Evolutionary conservation across 202 grass and related monocot genomes (phyloP).

Genomic region (Brachypodium distachyon): DNA sequence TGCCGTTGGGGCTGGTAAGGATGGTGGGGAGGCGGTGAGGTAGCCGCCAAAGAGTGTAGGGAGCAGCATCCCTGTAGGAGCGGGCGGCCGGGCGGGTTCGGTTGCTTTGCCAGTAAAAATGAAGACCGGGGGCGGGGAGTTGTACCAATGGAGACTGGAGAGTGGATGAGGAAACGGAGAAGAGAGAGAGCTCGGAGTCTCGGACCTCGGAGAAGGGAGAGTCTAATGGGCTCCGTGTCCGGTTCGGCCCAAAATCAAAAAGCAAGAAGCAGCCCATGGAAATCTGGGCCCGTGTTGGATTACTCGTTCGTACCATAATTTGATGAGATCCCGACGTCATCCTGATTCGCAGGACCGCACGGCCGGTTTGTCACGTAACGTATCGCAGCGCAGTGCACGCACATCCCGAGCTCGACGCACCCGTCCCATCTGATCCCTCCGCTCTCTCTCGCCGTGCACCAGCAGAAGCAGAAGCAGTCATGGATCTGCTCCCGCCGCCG

Average conservation of each 20-base stretch:
- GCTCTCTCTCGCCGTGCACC: background rate
- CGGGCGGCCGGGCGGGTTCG: background rate
- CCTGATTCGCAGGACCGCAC: too few species aligned
- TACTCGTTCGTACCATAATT: too few species aligned
- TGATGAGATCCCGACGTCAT: too few species aligned
- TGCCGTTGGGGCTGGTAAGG: slow-evolving; percentile 13
- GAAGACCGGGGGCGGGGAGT: background rate
- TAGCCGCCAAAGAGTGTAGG: slow-evolving; percentile 6
- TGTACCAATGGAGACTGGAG: background rate
- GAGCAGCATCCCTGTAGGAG: slow-evolving; percentile 19
- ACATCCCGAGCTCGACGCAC: background rate
- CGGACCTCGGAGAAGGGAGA: too few species aligned
- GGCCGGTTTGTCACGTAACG: slow-evolving; percentile 32
- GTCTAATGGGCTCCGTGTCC: too few species aligned
- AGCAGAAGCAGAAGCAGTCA: slow-evolving; percentile 16
- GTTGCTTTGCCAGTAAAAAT: background rate
- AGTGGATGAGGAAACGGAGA: background rate
- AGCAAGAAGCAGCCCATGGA: background rate
- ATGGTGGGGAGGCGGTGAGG: slow-evolving; percentile 20
- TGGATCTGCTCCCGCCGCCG: slow-evolving; percentile 86
- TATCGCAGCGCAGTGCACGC: slow-evolving; percentile 9
- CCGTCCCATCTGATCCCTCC: background rate
- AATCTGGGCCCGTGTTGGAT: too few species aligned
- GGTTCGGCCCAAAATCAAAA: too few species aligned
- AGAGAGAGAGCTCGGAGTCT: too few species aligned